These are phyloP conservation scores for Elsinoe fawcettii DNA, from an alignment of 2,329 filamentous ascomycete species.

Conservation along the genomic window DNA sequence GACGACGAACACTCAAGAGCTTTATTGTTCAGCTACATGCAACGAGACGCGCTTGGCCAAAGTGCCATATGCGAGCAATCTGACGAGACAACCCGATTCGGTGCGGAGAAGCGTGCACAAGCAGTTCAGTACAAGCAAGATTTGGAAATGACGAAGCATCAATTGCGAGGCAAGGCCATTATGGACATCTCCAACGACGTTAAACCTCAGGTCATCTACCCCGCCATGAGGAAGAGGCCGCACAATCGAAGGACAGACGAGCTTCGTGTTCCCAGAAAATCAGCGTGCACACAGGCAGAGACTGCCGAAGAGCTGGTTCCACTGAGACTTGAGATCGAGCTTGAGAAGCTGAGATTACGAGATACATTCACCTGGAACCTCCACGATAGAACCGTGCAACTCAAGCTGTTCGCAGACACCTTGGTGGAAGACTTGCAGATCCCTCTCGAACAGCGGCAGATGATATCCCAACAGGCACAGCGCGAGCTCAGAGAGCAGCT, in stretches of 20 bases:
- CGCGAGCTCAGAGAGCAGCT: conserved; percentile 88
- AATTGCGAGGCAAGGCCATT: conserved; percentile 51
- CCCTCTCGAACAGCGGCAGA: conserved; percentile 58
- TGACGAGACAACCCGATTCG: conserved; percentile 36
- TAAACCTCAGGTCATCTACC: conserved; percentile 68
- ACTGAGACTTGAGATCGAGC: conserved; percentile 84
- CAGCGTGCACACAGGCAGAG: conserved; percentile 78
- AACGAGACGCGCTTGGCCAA: conserved; percentile 54
- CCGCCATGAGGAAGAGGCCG: conserved; percentile 63
- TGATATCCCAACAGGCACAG: conserved; percentile 64
- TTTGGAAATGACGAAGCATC: conserved; percentile 57
- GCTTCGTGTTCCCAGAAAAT: conserved; percentile 68
- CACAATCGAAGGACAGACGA: conserved; percentile 68
- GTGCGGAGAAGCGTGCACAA: conserved; percentile 52
- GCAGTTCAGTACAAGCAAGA: conserved; percentile 45
- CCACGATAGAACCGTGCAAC: conserved; percentile 74
- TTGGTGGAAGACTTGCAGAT: conserved; percentile 80
- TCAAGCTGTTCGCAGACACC: conserved; percentile 78
- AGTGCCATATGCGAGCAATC: conserved; percentile 45
- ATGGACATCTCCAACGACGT: conserved; percentile 38
- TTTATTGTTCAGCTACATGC: conserved; percentile 56
- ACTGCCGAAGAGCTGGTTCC: conserved; percentile 87
- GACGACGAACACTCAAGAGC: conserved; percentile 22
- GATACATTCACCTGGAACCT: conserved; percentile 99
- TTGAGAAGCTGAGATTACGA: conserved; percentile 88